Conservation (phyloP, 345 rosid genomes). For the Syzygium grande region DNA sequence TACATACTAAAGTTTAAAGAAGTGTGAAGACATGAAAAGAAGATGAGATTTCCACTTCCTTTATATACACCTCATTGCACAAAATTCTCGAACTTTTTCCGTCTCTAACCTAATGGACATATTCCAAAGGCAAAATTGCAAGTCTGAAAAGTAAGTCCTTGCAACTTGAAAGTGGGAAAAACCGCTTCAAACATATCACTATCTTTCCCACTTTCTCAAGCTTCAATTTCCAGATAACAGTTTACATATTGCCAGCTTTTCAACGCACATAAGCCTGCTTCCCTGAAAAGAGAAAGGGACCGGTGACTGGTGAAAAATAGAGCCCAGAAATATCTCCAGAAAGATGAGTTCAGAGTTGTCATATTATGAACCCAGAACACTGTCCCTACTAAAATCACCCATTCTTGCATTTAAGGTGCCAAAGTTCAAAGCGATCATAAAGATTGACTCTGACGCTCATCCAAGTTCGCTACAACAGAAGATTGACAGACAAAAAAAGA, state of each 20-base stretch:
- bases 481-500: not conserved
- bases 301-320: not conserved
- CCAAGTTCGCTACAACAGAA: not conserved
- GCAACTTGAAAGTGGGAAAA: not conserved
- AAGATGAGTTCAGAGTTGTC: not conserved
- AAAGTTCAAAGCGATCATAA: not conserved
- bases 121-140: not conserved
- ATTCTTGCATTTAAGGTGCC: not conserved
- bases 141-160: not conserved
- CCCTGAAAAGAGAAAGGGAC: not conserved
- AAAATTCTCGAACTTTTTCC: not conserved
- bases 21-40: not conserved
- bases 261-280: not conserved
- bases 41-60: not conserved
- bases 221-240: not conserved
- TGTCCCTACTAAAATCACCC: not conserved
- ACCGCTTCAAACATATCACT: not conserved
- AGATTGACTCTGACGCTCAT: not conserved
- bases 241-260: not conserved
- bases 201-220: not conserved
- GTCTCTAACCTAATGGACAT: not conserved
- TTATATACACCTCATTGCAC: not conserved
- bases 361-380: not conserved
- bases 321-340: not conserved
- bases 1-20: not conserved